phyloP scores from a whole-genome alignment of 1,284 basidiomycete species.

The Crucibulum parvulum region DNA sequence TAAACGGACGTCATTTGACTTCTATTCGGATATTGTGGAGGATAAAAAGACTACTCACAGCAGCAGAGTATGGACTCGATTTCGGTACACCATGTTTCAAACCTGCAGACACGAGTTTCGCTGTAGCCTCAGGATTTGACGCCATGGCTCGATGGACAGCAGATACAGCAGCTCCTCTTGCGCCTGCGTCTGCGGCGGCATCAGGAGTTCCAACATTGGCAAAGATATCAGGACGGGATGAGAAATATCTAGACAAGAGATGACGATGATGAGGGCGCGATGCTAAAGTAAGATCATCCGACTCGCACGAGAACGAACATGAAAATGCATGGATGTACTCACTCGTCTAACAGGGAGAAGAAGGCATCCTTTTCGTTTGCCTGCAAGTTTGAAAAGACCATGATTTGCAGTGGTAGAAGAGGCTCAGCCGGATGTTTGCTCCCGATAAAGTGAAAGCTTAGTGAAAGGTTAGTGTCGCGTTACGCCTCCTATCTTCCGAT shows the following conservation, averaged over 20 bases:
- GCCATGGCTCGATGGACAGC: constrained; percentile 56
- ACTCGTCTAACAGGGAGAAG: constrained; percentile 82
- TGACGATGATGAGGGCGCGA: not conserved
- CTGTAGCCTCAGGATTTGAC: constrained; percentile 49
- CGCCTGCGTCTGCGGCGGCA: constrained; percentile 19
- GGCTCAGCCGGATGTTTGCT: not conserved
- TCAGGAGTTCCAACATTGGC: constrained; percentile 20
- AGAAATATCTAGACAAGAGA: constrained; percentile 65
- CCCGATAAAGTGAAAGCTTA: not conserved
- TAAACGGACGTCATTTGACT: no score
- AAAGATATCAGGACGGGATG: constrained; percentile 73
- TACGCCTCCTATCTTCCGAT: no score
- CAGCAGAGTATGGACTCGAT: constrained; percentile 33
- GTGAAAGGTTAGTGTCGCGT: not conserved
- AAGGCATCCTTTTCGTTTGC: constrained; percentile 78
- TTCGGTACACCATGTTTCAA: constrained; percentile 42
- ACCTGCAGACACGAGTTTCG: constrained; percentile 49
- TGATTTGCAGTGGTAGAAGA: constrained; percentile 24
- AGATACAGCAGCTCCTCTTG: constrained; percentile 44
- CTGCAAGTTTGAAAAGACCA: constrained; percentile 75
- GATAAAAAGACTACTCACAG: constrained; percentile 25
- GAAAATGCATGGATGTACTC: constrained; percentile 24
- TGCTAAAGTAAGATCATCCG: not conserved
- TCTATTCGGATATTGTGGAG: no score
- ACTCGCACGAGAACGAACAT: not conserved